Evolutionary conservation across 139 green algal genomes (phyloP), one percentile per base, ranked within the genome.

Genomic region (Chlorella ohadii): DNA sequence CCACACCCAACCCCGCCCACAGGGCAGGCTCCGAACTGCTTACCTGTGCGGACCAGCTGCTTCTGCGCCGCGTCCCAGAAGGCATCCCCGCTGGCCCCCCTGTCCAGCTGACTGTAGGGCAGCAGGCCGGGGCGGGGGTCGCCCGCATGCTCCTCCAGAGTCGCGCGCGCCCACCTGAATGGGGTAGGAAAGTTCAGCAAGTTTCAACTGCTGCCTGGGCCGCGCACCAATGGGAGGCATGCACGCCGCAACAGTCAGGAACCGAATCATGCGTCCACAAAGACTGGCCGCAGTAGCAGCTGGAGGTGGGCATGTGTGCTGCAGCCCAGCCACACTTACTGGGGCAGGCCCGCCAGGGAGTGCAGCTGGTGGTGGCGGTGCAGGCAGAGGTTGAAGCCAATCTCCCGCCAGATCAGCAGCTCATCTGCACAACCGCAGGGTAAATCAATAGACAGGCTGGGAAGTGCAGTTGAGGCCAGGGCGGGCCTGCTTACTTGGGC

Each of bases 351-450:
- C 0, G 59, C 76, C 25, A 82, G 57, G 36, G 33, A 72, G 76
- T 82, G 76, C 57, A 82, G 76, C 57, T 33, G 57, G 23, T 51
- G 56, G 36, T 82, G 36, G 27, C 76, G 76, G 36, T 82, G 76
- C 27, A 82, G 59, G 76, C 76, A 82, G 25, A 82, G 59, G 76
- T 82, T 82, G 76, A 82, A 82, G 6, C 76, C 76, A 27, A 82
- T 82, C 36, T 82, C 76, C 7, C 76, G 76, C 76, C 76, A 82
- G 20, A 72, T 27, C 59, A 82, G 27, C 25, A 82, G 71, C 59
- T 82, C 76, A 34, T 82, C 76, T 82, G 76, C 59, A 72, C 36
- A 25, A 17, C 3, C 3, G 23, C 9, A 6, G 19, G 33, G 71
- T 16, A 41, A 38, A 28, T 44, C 20, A 4, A 23, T 12, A 5